Evolutionary conservation across 352 stramenopile genomes (phyloP).

Genomic region (Phytophthora europaea): DNA sequence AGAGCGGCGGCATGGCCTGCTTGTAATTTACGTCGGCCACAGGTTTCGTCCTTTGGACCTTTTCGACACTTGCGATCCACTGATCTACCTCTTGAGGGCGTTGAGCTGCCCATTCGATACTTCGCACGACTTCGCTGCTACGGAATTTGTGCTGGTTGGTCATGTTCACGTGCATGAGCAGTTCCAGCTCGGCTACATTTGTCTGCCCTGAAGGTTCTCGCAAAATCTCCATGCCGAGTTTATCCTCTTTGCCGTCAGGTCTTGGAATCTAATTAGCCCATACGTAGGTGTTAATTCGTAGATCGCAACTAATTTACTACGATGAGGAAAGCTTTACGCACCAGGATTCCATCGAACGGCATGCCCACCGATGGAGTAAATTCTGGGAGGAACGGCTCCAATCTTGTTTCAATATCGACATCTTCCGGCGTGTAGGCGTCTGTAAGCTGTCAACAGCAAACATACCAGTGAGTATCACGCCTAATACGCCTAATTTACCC

Average conservation of each 20-base stretch:
- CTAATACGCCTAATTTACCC: not conserved
- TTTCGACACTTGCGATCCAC: conserved; percentile 94
- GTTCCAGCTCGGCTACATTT: conserved; percentile 90
- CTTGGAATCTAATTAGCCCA: conserved; percentile 73
- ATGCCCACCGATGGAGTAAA: conserved; percentile 87
- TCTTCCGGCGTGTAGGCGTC: conserved; percentile 90
- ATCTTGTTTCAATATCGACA: conserved; percentile 89
- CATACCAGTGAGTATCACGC: conserved; percentile 14
- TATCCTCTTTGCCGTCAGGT: conserved; percentile 84
- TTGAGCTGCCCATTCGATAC: conserved; percentile 91
- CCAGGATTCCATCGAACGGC: conserved; percentile 80
- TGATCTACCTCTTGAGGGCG: conserved; percentile 90
- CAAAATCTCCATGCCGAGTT: conserved; percentile 83
- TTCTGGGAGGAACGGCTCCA: conserved; percentile 95
- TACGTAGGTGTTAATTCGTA: not conserved
- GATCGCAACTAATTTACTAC: not conserved
- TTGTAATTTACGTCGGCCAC: conserved; percentile 85
- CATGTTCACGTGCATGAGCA: conserved; percentile 90
- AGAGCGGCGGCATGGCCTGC: conserved; percentile 90
- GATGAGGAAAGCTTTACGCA: conserved; percentile 24
- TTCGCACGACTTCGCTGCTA: conserved; percentile 72
- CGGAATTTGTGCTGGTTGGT: conserved; percentile 45
- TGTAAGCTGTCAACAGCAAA: conserved; percentile 59
- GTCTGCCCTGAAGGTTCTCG: conserved; percentile 91
- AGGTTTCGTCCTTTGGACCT: conserved; percentile 89